phyloP scores from a whole-genome alignment of 1,284 basidiomycete species.

The Agaricales sp. region DNA sequence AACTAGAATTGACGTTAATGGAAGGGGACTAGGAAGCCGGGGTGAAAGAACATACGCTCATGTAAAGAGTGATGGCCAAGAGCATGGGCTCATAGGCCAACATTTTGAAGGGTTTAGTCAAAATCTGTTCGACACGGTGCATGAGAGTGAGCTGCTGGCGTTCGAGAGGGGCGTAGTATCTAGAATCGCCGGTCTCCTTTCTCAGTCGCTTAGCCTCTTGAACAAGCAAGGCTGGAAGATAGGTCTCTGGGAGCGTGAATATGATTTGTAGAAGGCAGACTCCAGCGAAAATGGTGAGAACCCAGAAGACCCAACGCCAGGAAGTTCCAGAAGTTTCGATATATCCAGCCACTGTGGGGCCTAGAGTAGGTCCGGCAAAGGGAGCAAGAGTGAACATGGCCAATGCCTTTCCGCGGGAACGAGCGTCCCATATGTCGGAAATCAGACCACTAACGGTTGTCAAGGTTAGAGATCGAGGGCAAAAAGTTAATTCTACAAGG shows the following conservation, averaged over 20 bases:
- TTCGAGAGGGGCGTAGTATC: constrained; percentile 49
- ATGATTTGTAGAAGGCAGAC: constrained; percentile 40
- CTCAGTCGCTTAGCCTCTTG: constrained; percentile 31
- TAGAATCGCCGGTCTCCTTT: constrained; percentile 50
- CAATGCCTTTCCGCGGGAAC: constrained; percentile 58
- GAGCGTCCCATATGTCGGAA: constrained; percentile 60
- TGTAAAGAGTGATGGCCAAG: constrained; percentile 57
- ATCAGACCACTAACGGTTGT: constrained; percentile 31
- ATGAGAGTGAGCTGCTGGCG: constrained; percentile 26
- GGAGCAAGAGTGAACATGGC: constrained; percentile 65
- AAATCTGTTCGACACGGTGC: constrained; percentile 33
- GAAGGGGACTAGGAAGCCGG: constrained; percentile 11
- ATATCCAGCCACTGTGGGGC: constrained; percentile 58
- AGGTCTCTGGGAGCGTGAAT: constrained; percentile 72
- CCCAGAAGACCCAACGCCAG: constrained; percentile 76
- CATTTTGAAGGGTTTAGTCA: constrained; percentile 57
- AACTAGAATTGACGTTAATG: constrained; percentile 34
- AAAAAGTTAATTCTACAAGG: constrained; percentile 4
- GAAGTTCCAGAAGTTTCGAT: constrained; percentile 35
- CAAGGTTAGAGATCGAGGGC: background rate
- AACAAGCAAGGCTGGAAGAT: constrained; percentile 40
- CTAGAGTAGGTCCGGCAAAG: constrained; percentile 64
- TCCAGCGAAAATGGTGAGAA: constrained; percentile 53
- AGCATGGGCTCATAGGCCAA: constrained; percentile 75
- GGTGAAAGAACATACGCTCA: constrained; percentile 34